Evolutionary conservation across 2,329 filamentous ascomycete species (phyloP).

Genomic region (Hymenoscyphus fructigenus): DNA sequence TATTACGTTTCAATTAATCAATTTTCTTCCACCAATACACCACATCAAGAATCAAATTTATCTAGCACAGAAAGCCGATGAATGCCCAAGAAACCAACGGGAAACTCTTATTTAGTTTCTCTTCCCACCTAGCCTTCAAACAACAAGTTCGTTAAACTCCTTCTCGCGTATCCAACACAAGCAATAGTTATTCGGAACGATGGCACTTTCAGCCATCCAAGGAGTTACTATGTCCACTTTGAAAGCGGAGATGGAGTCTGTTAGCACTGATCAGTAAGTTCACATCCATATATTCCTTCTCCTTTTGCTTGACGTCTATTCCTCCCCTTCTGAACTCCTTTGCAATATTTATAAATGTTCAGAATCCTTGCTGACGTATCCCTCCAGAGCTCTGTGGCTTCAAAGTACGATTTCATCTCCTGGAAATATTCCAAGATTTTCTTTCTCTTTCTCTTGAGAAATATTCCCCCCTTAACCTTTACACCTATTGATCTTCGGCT

Average conservation of each 20-base stretch:
- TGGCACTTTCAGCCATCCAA: background rate
- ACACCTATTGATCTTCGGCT: background rate
- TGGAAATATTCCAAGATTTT: too few relatives aligned
- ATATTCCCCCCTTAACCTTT: background rate
- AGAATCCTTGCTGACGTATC: background rate
- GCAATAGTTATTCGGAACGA: background rate
- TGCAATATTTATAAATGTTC: too few relatives aligned
- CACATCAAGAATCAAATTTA: too few relatives aligned
- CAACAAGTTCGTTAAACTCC: background rate
- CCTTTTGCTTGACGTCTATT: background rate
- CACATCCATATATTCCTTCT: background rate
- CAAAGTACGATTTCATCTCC: too few relatives aligned
- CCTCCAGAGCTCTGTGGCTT: background rate
- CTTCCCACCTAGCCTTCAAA: background rate
- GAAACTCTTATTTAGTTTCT: background rate
- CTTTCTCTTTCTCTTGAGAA: background rate
- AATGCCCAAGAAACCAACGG: too few relatives aligned
- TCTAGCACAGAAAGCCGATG: too few relatives aligned
- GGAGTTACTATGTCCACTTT: background rate
- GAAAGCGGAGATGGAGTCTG: background rate
- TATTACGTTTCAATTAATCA: too few relatives aligned
- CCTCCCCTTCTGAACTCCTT: background rate
- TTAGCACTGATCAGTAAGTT: background rate
- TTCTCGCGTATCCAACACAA: background rate
- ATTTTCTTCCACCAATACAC: too few relatives aligned